Conservation (phyloP, 106 monocot genomes). For the Phalaenopsis equestris region DNA sequence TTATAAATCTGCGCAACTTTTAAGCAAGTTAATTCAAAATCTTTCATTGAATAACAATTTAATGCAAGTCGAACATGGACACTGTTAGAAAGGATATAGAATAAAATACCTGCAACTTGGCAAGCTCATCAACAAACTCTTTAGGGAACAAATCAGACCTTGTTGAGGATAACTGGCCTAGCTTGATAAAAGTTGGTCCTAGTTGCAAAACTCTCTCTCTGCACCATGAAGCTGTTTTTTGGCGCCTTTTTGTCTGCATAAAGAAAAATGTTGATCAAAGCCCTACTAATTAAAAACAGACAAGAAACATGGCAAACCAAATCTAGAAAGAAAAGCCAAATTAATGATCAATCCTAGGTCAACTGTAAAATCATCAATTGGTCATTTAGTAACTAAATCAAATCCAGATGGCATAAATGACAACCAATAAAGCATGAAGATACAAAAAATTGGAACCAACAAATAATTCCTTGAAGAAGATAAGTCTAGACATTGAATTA, state of each 20-base stretch:
- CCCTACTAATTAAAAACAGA: background rate
- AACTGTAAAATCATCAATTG: no score
- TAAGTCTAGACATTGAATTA: no score
- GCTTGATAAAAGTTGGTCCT: constrained; percentile 90
- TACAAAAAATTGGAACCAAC: no score
- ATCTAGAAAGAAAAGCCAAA: no score
- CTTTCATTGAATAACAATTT: background rate
- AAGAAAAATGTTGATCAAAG: constrained; percentile 5
- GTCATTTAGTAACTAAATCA: no score
- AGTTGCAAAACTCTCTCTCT: constrained; percentile 82
- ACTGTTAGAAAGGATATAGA: background rate
- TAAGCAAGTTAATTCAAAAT: background rate
- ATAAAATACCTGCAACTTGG: constrained; percentile 76
- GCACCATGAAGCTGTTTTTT: constrained; percentile 83
- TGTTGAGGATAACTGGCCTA: constrained; percentile 88
- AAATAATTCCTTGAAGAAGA: no score
- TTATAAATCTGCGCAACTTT: background rate
- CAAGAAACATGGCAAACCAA: no score
- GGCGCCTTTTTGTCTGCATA: constrained; percentile 61
- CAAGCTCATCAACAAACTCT: constrained; percentile 92
- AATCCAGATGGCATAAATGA: no score
- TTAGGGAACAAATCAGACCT: constrained; percentile 85
- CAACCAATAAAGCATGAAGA: no score
- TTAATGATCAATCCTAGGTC: no score
- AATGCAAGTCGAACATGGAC: background rate